Evolutionary conservation across 2,329 filamentous ascomycete genomes (phyloP), one percentile per base, ranked within the genome.

Genomic region (Herpomyces periplanetae): DNA sequence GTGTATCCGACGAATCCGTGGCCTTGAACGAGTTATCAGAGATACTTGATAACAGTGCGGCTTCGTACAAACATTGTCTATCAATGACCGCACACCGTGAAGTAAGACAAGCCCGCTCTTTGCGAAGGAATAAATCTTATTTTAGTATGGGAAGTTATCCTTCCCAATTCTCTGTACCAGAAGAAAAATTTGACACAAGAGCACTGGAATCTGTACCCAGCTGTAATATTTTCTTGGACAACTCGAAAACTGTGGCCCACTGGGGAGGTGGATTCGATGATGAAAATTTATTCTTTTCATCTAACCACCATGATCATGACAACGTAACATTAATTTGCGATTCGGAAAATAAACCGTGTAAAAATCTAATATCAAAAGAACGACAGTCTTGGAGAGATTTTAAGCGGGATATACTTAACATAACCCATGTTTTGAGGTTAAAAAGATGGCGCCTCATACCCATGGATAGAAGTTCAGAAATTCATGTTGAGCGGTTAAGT

Each of bases 391-490:
- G 75, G 80, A 34, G 52, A n/a, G 45, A 38, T 5, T 96, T 88
- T 47, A 88, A 88, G 37, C 62, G 58, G 24, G 75, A 96, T 33
- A 80, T 91, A 25, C 51, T 91, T 21, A 63, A 71, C 14, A 47
- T 91, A 22, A 50, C 68, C 0, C 80, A 91, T 36, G 96, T 80
- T 0, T 44, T 96, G 20, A 57, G 58, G 20, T 49, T 91, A 13
- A 87, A 85, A 35, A 69, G 75, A 5, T 96, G 80, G 80, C 56
- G 73, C 20, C 58, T 58, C 23, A 56, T 96, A 1, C 52, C 68
- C 0, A 41, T 75, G 19, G 62, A 66, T 5, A 44, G 46, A 25
- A 64, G 62, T 26, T 51, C 55, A 19, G 45, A 44, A 14, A 58
- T 80, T 25, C 48, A 49, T 2, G 61, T 80, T 4, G 51, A 65